These are phyloP conservation scores for Lanmaoa pseudosensibilis DNA, from an alignment of 768 basidiomycete species.

Conservation along the genomic window DNA sequence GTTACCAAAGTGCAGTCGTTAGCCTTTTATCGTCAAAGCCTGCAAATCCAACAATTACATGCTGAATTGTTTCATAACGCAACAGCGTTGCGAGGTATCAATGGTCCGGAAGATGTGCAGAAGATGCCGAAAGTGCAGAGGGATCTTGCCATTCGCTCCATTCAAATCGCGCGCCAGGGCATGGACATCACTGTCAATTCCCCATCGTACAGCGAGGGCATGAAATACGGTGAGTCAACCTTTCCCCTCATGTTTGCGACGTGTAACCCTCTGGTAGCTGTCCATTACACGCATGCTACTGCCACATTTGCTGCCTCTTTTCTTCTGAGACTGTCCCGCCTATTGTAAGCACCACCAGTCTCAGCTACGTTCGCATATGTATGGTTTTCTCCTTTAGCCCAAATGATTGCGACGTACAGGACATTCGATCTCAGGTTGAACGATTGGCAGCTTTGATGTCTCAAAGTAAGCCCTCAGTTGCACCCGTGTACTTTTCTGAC, in stretches of 20 bases:
- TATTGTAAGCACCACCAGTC: conserved; percentile 64
- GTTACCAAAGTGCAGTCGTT: conserved; percentile 3
- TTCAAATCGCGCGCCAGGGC: conserved; percentile 76
- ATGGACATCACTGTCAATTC: conserved; percentile 85
- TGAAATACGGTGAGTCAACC: conserved; percentile 75
- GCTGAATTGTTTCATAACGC: conserved; percentile 86
- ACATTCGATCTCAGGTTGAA: conserved; percentile 77
- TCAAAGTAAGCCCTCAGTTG: conserved; percentile 54
- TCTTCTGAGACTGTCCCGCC: conserved; percentile 77
- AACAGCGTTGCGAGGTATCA: conserved; percentile 78
- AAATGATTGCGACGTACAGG: conserved; percentile 72
- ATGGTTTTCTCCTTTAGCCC: conserved; percentile 51
- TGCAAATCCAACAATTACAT: conserved; percentile 84
- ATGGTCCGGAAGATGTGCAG: conserved; percentile 82
- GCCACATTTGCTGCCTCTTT: conserved; percentile 94
- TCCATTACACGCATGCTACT: conserved; percentile 89
- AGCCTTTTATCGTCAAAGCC: conserved; percentile 88
- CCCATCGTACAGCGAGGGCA: conserved; percentile 82
- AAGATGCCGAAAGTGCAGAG: conserved; percentile 79
- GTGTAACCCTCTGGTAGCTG: conserved; percentile 46
- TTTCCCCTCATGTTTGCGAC: neutral
- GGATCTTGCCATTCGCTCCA: conserved; percentile 78
- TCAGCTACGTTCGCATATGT: neutral
- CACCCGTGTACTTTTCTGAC: conserved; percentile 5
- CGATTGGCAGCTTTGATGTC: conserved; percentile 73